Conservation (phyloP, 768 basidiomycete species). For the Lenzites betulinus region DNA sequence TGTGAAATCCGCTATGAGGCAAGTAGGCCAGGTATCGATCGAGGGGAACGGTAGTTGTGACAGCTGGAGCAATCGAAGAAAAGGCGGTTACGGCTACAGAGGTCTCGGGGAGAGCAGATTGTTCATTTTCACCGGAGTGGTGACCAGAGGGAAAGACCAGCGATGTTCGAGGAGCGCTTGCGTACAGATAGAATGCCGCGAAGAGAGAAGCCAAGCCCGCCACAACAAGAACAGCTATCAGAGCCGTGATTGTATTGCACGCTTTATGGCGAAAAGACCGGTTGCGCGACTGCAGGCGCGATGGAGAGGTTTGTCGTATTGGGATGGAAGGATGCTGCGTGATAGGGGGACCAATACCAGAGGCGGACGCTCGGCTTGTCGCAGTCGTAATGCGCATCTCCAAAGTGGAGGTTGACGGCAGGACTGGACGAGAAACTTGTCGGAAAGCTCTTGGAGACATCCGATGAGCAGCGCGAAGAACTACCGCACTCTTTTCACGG, state of each 20-base stretch:
- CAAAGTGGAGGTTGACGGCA: too few species aligned
- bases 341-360: too few species aligned
- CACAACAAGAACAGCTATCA: not conserved
- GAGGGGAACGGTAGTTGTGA: not conserved
- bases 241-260: not conserved
- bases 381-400: too few species aligned
- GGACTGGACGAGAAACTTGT: too few species aligned
- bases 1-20: conserved; percentile 85
- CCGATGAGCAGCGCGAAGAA: not conserved
- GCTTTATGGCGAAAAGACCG: not conserved
- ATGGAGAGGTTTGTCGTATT: not conserved
- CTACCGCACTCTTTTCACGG: too few species aligned
- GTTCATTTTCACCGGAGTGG: not conserved
- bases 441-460: too few species aligned
- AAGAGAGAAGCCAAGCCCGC: not conserved
- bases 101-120: not conserved
- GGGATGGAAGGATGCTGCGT: not conserved
- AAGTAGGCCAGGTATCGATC: conserved; percentile 69
- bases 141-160: not conserved
- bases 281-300: not conserved
- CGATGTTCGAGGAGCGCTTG: not conserved
- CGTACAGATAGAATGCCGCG: conserved; percentile 23
- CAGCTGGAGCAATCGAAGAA: not conserved
- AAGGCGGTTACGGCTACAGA: not conserved
- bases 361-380: too few species aligned